These are phyloP conservation scores for Albifimbria verrucaria DNA, from an alignment of 2,329 filamentous ascomycete species.

Conservation along the genomic window DNA sequence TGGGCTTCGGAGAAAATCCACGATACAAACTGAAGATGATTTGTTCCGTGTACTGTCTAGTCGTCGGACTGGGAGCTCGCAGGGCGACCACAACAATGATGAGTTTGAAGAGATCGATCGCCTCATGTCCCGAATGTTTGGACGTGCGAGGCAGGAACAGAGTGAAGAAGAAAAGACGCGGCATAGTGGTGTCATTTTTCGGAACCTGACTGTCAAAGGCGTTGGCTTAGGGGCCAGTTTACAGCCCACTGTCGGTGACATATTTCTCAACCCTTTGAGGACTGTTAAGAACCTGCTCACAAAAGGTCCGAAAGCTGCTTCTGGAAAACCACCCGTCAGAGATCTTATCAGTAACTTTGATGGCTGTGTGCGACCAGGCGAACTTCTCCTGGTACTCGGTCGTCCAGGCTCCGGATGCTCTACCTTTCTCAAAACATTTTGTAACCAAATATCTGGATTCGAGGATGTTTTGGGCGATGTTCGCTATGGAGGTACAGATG, in stretches of 20 bases:
- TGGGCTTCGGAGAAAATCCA: constrained; percentile 18
- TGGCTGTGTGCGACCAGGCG: constrained; percentile 67
- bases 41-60: constrained; percentile 46
- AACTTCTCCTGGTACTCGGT: constrained; percentile 66
- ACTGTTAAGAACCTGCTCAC: constrained; percentile 45
- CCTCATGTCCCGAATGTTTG: constrained; percentile 70
- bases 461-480: constrained; percentile 63
- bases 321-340: constrained; percentile 54
- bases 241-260: constrained; percentile 57
- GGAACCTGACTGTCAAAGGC: constrained; percentile 66
- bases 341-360: constrained; percentile 64
- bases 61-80: constrained; percentile 37
- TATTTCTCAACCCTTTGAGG: constrained; percentile 51
- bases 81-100: constrained; percentile 30
- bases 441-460: constrained; percentile 65
- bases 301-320: constrained; percentile 47
- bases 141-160: constrained; percentile 57
- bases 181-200: constrained; percentile 68
- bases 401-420: constrained; percentile 68
- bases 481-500: constrained; percentile 52
- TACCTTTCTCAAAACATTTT: constrained; percentile 67
- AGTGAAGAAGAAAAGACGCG: constrained; percentile 68
- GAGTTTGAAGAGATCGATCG: constrained; percentile 51
- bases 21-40: constrained; percentile 44
- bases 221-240: constrained; percentile 61